These are phyloP conservation scores for Aspergillus latus DNA, from an alignment of 2,329 filamentous ascomycete species.

Conservation along the genomic window DNA sequence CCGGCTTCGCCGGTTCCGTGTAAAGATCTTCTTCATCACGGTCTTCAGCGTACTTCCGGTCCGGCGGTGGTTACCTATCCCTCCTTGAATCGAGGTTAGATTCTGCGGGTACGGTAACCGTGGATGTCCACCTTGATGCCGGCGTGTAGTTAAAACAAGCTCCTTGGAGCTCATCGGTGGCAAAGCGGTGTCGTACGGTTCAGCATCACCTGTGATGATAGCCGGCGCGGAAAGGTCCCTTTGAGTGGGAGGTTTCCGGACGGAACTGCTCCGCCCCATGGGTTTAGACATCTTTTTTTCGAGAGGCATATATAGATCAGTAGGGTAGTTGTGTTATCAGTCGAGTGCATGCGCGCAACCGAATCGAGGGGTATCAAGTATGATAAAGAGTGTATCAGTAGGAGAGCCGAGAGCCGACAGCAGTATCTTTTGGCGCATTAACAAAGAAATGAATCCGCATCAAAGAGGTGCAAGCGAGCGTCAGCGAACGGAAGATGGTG, in stretches of 20 bases:
- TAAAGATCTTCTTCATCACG: constrained; percentile 48
- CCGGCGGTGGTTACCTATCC: constrained; percentile 35
- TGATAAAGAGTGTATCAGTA: constrained; percentile 5
- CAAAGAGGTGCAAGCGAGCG: constrained; percentile 7
- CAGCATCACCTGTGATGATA: constrained; percentile 6
- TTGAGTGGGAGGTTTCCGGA: constrained; percentile 9
- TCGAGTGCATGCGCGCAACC: constrained; percentile 5
- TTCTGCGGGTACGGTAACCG: constrained; percentile 27
- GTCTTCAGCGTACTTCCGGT: constrained; percentile 44
- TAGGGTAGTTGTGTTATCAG: neutral
- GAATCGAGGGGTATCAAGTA: neutral
- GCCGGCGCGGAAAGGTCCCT: constrained; percentile 4
- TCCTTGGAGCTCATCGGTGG: constrained; percentile 32
- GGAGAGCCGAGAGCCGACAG: neutral
- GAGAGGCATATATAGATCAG: neutral
- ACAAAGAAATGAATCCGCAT: constrained; percentile 4
- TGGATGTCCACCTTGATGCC: constrained; percentile 18
- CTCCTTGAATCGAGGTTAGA: constrained; percentile 22
- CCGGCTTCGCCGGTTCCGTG: constrained; percentile 38
- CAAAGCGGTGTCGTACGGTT: constrained; percentile 29
- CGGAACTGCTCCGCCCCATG: constrained; percentile 15
- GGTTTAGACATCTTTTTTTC: constrained; percentile 16
- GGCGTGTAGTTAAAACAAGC: constrained; percentile 17
- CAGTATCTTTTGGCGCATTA: neutral
- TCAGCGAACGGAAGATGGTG: constrained; percentile 2